phyloP scores from a whole-genome alignment of 106 monocot species.

The Allium sativum region DNA sequence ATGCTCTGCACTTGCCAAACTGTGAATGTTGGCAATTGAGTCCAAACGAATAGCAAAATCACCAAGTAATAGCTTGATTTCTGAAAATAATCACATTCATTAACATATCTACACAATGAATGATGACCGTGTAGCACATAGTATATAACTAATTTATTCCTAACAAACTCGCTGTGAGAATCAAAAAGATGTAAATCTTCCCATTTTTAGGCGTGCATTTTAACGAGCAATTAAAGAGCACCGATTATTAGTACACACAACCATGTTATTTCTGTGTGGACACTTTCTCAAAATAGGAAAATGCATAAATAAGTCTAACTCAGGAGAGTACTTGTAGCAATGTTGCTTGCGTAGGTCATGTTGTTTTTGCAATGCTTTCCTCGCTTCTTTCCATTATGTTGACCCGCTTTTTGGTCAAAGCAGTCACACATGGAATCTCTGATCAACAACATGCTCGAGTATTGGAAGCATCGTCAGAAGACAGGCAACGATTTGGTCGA shows the following conservation, averaged over 20 bases:
- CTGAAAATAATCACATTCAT: conserved; percentile 65
- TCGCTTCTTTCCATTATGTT: conserved; percentile 68
- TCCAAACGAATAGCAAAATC: conserved; percentile 86
- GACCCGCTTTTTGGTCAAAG: no score
- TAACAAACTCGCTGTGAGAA: no score
- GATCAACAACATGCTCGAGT: no score
- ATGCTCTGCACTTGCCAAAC: conserved; percentile 73
- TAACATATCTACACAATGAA: conserved; percentile 69
- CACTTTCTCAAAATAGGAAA: not conserved
- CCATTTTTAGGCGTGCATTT: no score
- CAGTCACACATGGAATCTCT: no score
- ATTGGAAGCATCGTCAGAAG: no score
- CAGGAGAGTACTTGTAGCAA: conserved; percentile 50
- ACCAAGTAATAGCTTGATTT: conserved; percentile 61
- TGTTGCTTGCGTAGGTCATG: conserved; percentile 63
- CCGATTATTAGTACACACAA: no score
- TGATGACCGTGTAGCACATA: no score
- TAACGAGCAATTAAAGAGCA: not conserved
- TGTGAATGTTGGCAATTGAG: conserved; percentile 69
- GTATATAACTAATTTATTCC: not conserved
- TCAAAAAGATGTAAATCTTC: no score
- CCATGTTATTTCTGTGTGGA: not conserved
- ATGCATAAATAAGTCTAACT: conserved; percentile 11
- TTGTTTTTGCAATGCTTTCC: conserved; percentile 50
- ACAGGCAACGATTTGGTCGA: no score